Evolutionary conservation across 768 basidiomycete species (phyloP), one percentile per base, ranked within the genome.

Genomic region (Lactarius indigo): DNA sequence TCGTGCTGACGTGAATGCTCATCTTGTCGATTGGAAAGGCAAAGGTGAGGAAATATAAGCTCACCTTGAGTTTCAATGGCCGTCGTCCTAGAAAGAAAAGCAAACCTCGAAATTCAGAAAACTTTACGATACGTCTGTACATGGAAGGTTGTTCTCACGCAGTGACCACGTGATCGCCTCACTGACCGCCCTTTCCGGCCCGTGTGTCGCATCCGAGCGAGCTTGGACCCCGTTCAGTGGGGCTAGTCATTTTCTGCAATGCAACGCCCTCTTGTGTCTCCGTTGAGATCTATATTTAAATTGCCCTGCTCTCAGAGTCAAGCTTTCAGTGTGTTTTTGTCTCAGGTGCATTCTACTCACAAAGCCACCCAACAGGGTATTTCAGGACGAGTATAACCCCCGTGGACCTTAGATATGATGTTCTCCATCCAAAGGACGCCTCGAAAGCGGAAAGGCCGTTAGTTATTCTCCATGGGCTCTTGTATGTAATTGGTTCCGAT

Each of bases 381-480:
- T 66, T 70, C 37, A 31, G 58, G 41, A 65, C 69, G 20, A 37
- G 64, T 15, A 23, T 57, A 5, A 8, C 71, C 18, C 68, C 78
- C 0, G 71, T 78, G 4, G 69, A 76, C 59, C 65, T 79, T 18
- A 69, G 64, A 28, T 75, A 78, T 52, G 79, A 79, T 37, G 73
- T 69, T 18, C 66, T 77, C 35, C 67, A 39, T 41, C 63, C 57
- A 23, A 61, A 68, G 18, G 57, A 62, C 31, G 42, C 15, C 41
- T 63, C 64, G 68, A 74, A 70, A 61, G 72, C 69, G 3, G 79
- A 81, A 37, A 76, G 73, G 35, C 81, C 87, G 0, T 74, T 88
- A 47, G 74, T 88, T 9, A 85, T 89, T 54, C 77, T 88, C 15
- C 87, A 89, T 71, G 87, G 87, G 3, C 77, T 89, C 63, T 85